Conservation (phyloP, 1,284 basidiomycete species). For the Mycosarcoma mackinlayi region DNA sequence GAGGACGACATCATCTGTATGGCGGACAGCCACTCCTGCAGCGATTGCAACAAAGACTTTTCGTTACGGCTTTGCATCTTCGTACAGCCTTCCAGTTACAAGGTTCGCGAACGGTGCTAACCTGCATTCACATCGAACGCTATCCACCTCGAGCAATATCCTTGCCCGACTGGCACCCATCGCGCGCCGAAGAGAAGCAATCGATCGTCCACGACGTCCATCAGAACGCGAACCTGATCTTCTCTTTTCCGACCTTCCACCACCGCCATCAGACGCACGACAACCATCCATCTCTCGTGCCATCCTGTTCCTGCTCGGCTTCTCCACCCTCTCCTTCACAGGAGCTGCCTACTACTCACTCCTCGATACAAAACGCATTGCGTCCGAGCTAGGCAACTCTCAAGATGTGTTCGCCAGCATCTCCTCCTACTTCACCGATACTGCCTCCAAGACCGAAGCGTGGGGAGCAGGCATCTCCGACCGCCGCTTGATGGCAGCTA, state of each 20-base stretch:
- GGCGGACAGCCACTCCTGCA: too few species aligned
- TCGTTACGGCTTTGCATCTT: too few species aligned
- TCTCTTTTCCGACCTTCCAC: neutral
- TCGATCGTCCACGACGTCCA: neutral
- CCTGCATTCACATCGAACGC: neutral
- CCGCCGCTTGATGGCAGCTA: slow-evolving; percentile 17
- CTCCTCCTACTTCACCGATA: slow-evolving; percentile 23
- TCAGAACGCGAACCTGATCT: slow-evolving; percentile 4
- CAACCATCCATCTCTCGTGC: slow-evolving; percentile 27
- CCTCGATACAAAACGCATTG: slow-evolving; percentile 19
- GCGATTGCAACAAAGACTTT: too few species aligned
- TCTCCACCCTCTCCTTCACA: slow-evolving; percentile 27
- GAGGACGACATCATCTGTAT: neutral
- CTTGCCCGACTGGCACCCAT: neutral
- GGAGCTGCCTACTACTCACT: slow-evolving; percentile 38
- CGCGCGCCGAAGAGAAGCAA: neutral
- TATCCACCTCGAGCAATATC: neutral
- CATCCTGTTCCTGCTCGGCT: slow-evolving; percentile 29
- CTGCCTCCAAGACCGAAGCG: neutral
- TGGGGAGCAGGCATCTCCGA: slow-evolving; percentile 31
- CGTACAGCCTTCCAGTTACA: neutral
- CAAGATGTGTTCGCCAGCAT: slow-evolving; percentile 36
- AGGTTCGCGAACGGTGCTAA: neutral
- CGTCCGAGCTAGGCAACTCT: slow-evolving; percentile 7
- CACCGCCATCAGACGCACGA: neutral